phyloP scores from a whole-genome alignment of 495 filamentous ascomycete genomes.

The Podospora comata region DNA sequence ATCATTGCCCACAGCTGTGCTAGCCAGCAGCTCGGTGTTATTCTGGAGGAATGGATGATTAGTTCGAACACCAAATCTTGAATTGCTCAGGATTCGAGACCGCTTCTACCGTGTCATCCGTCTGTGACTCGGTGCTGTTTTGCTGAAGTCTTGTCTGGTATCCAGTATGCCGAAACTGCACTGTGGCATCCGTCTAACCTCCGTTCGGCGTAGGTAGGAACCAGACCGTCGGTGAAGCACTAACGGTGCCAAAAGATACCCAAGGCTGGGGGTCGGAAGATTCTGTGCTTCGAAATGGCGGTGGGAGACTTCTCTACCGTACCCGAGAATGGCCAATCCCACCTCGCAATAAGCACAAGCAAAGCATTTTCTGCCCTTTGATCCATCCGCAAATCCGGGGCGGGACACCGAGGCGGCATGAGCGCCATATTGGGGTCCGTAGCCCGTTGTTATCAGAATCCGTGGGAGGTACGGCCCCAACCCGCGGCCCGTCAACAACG shows the following conservation, averaged over 20 bases:
- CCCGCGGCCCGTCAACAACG: conserved; percentile 35
- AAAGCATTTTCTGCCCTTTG: not conserved
- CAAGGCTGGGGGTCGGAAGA: conserved; percentile 4
- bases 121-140: not conserved
- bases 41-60: not conserved
- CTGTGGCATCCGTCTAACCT: not conserved
- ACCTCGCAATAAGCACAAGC: conserved; percentile 15
- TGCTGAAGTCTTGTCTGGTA: not conserved
- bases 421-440: conserved; percentile 24
- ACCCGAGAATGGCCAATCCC: conserved; percentile 13
- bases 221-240: conserved; percentile 14
- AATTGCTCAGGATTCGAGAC: not conserved
- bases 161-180: not conserved
- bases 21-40: not conserved
- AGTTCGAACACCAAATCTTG: not conserved
- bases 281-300: conserved; percentile 18
- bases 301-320: conserved; percentile 4
- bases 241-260: conserved; percentile 13
- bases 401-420: conserved; percentile 21
- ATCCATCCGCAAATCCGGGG: conserved; percentile 27
- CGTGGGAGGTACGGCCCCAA: conserved; percentile 27
- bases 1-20: not conserved
- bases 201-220: not conserved
- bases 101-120: not conserved
- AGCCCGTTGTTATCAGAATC: conserved; percentile 26